These are phyloP conservation scores for Teunomyces atbi DNA, from an alignment of 805 yeast genomes.

Conservation along the genomic window DNA sequence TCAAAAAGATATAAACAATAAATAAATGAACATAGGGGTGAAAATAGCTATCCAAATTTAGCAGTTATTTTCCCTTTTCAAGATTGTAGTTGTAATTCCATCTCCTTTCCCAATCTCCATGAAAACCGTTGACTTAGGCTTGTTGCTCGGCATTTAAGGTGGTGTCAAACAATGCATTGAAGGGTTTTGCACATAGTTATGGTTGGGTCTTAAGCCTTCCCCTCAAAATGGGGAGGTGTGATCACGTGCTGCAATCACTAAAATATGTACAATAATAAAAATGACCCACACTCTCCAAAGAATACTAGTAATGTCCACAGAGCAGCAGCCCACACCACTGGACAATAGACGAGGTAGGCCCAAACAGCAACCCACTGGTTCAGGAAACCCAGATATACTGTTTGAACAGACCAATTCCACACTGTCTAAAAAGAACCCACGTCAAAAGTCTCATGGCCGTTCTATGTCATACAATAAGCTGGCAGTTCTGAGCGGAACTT, in stretches of 20 bases:
- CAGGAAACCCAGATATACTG: not conserved
- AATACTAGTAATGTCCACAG: not conserved
- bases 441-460: constrained; percentile 1
- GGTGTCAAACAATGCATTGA: not conserved
- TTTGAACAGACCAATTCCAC: not conserved
- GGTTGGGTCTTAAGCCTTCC: not conserved
- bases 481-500: not conserved
- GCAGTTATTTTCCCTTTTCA: not conserved
- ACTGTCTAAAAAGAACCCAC: not conserved
- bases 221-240: not conserved
- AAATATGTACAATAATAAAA: not conserved
- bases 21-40: not conserved
- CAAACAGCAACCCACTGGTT: not conserved
- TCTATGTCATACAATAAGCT: constrained; percentile 2
- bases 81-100: not conserved
- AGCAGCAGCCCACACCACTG: not conserved
- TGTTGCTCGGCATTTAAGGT: not conserved
- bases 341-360: constrained; percentile 4
- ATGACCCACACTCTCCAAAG: constrained; percentile 1
- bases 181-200: not conserved
- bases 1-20: not conserved
- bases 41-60: not conserved
- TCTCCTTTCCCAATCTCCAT: not conserved
- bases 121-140: not conserved
- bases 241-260: not conserved